Evolutionary conservation across 768 basidiomycete genomes (phyloP).

Genomic region (Hebeloma cylindrosporum): DNA sequence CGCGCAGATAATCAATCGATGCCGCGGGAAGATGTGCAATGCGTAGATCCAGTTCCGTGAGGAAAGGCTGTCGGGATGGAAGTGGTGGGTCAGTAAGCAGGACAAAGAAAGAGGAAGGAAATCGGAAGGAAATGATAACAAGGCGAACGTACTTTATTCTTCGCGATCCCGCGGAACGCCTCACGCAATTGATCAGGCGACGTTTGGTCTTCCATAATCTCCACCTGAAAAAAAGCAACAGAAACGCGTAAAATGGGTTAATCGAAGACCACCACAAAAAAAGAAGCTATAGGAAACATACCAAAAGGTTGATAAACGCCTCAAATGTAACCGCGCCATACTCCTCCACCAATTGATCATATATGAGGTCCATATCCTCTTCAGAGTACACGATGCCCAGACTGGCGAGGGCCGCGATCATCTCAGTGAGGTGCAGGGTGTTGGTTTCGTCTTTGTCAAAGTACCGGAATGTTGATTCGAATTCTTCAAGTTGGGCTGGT

Average conservation of each 20-base stretch:
- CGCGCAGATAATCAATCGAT: conserved; percentile 78
- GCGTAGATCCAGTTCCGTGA: conserved; percentile 91
- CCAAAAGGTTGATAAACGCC: conserved; percentile 92
- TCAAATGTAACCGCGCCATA: conserved; percentile 92
- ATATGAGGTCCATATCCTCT: conserved; percentile 84
- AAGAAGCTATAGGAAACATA: conserved; percentile 37
- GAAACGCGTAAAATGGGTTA: no score
- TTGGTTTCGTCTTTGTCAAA: conserved; percentile 95
- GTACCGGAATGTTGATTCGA: conserved; percentile 96
- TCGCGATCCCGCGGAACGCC: conserved; percentile 89
- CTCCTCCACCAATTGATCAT: conserved; percentile 71
- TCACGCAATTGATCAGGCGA: conserved; percentile 90
- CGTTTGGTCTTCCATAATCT: conserved; percentile 94
- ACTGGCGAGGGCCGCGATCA: conserved; percentile 93
- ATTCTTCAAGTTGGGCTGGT: conserved; percentile 93
- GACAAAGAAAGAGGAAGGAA: conserved; percentile 4
- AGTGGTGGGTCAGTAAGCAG: conserved; percentile 18
- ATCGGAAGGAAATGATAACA: background rate
- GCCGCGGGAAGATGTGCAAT: conserved; percentile 75
- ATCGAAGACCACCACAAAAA: no score
- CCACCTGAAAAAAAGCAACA: conserved; percentile 59
- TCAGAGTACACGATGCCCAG: conserved; percentile 93
- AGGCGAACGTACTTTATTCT: conserved; percentile 85
- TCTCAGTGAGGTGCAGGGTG: conserved; percentile 79
- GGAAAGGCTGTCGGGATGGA: conserved; percentile 62